Evolutionary conservation across 192 early-diverging fungal genomes (phyloP), one percentile per base, ranked within the genome.

Genomic region (Phycomyces blakesleeanus): DNA sequence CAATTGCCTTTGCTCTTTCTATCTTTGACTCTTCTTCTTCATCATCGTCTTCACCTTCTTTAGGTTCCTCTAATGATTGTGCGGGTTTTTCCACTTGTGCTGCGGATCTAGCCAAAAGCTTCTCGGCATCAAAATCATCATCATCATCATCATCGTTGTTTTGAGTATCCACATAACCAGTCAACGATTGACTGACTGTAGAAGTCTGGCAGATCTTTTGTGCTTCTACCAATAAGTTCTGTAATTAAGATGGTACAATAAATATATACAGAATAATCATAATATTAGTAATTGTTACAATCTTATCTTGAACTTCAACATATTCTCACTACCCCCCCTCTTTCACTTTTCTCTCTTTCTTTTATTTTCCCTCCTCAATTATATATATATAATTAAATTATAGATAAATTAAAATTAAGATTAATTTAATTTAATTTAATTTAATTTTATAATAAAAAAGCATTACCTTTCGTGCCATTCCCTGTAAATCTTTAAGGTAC

Each of bases 121-220:
- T 73, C 59, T 73, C 71, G 10, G 71, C 71, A 63, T 73, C 71
- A 52, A 73, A 73, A 54, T 73, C 71, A 63, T 73, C 71, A 27
- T 64, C 69, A 47, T 72, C 63, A 21, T 63, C 58, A 22, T 57
- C 63, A 21, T 63, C 58, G 14, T 57, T 57, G 1, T 16, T 40
- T 3, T 47, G 44, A n/a, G 44, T 47, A 18, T 51, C 49, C 1
- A 25, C 20, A 66, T 51, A 55, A 56, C 53, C 55, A 56, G 69
- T 55, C 26, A 57, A 16, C 22, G 27, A 16, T n/a, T 61, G 52
- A 26, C 38, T 22, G n/a, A 24, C 61, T 38, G 29, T 57, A 47
- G 27, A 47, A 42, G 66, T 55, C 58, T 67, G 62, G 52, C 57
- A 57, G 38, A 75, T 50, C 54, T 69, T 62, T 29, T 64, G 62